Conservation (phyloP, 257 asterid genomes). For the Solanum bulbocastanum region DNA sequence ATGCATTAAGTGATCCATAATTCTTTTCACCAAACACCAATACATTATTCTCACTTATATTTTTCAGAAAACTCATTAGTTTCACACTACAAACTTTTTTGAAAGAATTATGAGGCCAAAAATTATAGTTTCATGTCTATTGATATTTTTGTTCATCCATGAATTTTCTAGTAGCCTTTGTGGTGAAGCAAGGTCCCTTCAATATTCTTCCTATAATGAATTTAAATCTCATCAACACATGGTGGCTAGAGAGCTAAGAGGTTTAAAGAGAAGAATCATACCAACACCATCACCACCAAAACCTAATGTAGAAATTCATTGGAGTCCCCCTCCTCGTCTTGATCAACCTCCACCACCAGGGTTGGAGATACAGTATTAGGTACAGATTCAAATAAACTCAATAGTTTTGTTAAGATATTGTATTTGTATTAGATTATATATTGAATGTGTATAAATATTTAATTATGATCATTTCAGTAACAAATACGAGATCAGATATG, state of each 20-base stretch:
- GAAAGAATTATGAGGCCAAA: not conserved
- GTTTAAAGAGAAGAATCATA: not conserved
- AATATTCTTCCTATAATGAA: not conserved
- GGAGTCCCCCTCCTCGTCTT: not conserved
- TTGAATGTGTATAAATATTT: rapidly evolving
- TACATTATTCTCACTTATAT: not conserved
- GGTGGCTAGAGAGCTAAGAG: not conserved
- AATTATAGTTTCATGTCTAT: not conserved
- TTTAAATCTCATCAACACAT: not conserved
- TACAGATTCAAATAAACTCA: not conserved
- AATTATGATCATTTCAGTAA: not conserved
- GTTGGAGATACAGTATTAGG: not conserved
- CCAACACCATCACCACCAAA: not conserved
- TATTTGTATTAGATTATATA: not conserved
- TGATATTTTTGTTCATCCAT: not conserved
- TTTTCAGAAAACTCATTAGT: not conserved
- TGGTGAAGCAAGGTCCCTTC: not conserved
- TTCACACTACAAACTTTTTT: not conserved
- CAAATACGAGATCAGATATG: not conserved
- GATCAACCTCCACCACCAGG: not conserved
- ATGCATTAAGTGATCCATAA: not conserved
- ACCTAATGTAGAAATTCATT: not conserved
- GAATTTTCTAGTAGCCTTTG: not conserved
- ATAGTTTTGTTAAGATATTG: not conserved
- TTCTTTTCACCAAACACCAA: not conserved